A percentile compares a stretch with the other conserved stretches of the same genome.
These are phyloP conservation scores for Fusarium veterinarium DNA, from an alignment of 2,329 filamentous ascomycete species.

Conservation along the genomic window DNA sequence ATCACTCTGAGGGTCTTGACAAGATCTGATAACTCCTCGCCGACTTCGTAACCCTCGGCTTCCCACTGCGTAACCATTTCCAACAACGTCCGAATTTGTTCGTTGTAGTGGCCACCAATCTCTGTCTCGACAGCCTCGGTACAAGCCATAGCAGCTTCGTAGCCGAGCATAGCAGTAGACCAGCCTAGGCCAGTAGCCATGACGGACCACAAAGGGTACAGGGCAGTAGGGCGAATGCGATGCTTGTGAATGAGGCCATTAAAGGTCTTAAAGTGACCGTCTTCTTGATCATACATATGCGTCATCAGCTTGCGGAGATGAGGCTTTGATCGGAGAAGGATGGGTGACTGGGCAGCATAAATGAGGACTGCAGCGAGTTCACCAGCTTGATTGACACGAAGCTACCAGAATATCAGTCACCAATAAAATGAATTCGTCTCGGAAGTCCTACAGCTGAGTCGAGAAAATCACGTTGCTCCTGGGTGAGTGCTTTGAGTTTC, in stretches of 20 bases:
- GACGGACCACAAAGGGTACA: conserved; percentile 90
- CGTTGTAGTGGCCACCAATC: conserved; percentile 96
- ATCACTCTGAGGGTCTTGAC: conserved; percentile 82
- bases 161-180: conserved; percentile 87
- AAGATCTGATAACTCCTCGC: conserved; percentile 79
- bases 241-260: conserved; percentile 85
- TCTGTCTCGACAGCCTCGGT: conserved; percentile 99
- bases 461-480: conserved; percentile 78
- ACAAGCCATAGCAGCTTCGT: conserved; percentile 97
- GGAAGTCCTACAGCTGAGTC: conserved; percentile 71
- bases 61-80: conserved; percentile 85
- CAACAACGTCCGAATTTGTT: conserved; percentile 84
- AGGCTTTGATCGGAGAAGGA: conserved; percentile 82
- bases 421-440: not conserved
- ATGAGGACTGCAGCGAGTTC: conserved; percentile 97
- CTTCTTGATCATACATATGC: conserved; percentile 99
- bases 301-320: conserved; percentile 91
- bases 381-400: conserved; percentile 96
- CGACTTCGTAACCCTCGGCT: conserved; percentile 80
- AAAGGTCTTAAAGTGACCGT: conserved; percentile 86
- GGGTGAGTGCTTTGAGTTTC: conserved; percentile 70
- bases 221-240: conserved; percentile 88
- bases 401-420: conserved; percentile 55
- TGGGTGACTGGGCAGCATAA: conserved; percentile 88
- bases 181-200: conserved; percentile 87